Evolutionary conservation across 306 rosid genomes (phyloP), one percentile per base, ranked within the genome.

Genomic region (Cicer arietinum): DNA sequence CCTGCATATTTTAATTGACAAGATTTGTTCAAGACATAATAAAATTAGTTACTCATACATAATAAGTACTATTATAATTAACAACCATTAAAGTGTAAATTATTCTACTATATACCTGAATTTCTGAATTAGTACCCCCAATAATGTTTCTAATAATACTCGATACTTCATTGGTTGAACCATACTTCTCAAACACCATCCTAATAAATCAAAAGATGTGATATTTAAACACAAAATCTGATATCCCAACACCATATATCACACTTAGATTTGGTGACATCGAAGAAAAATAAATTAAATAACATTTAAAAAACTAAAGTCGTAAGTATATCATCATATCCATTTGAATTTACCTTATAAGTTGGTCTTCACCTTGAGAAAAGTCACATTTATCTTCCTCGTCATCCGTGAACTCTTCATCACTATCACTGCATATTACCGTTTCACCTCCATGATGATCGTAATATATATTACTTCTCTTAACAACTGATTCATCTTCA

Each of bases 401-500:
- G 0, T 67, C 60, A 57, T 82, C 89, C 39, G 78, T 17, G 56
- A 57, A 39, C 46, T 94, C 98, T 59, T 88, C 96, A 22, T 91
- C 97, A 64, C 84, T 81, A 78, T 91, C 97, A 80, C 94, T 91
- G 42, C 88, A 82, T 53, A 91, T 57, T 67, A 87, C 62, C 14
- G 90, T 90, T 82, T 89, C 94, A 71, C 92, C 78, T 58, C 87
- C 91, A 48, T 75, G 83, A 40, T 79, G 74, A 39, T 91, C 92
- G 46, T 89, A 88, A 81, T 88, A 89, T 53, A 93, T 85, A 10
- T 86, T 86, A 61, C 89, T 83, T 87, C 80, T 91, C 58, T 94
- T 92, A 10, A 86, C 82, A 30, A 91, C 89, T 2, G 98, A 87
- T 60, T 91, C 89, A 43, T 94, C 94, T 73, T 84, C 87, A 17